Evolutionary conservation across 768 basidiomycete genomes (phyloP), one percentile per base, ranked within the genome.

Genomic region (Goffeauzyma gilvescens): DNA sequence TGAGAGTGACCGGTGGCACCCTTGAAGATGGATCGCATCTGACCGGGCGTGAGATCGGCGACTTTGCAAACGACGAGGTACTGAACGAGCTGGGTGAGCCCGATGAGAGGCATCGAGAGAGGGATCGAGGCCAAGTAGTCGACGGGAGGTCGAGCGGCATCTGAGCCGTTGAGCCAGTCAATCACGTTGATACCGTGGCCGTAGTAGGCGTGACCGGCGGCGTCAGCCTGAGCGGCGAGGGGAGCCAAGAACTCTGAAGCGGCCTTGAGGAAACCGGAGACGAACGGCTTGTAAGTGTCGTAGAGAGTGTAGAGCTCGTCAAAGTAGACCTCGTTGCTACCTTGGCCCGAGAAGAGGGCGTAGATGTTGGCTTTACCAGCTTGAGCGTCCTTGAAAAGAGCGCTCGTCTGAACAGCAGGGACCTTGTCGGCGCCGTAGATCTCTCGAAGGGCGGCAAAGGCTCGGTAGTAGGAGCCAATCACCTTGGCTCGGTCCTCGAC

Each of bases 1-100:
- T 96, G 90, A 2, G 89, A 95, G 66, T 98, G 93, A 24, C 93
- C 93, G 13, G 93, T 96, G 2, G 87, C 75, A 25, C 90, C 90
- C 8, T 74, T 69, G 42, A 96, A 71, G 34, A 73, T 72, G 34
- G 70, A 65, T 28, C 81, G 75, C 60, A 93, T 71, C 55, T 89
- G 75, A 7, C 77, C 82, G 0, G 86, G 86, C 6, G 75, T 75
- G 32, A 84, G 65, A 44, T 76, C 74, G 17, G 76, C 69, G 42
- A 83, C 76, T 41, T 75, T 77, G 59, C 79, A 81, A 5, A 78
- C 72, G 34, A 80, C 69, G 49, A 93, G 71, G 63, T 93, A 98
- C 59, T 96, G 93, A 6, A 78, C 74, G 58, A 96, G 79, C 60
- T 96, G 93, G 1, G 89, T 90, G 42, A 96, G 72, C 34, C 89